These are phyloP conservation scores for Collariella sp. DNA, from an alignment of 495 filamentous ascomycete species.

Conservation along the genomic window DNA sequence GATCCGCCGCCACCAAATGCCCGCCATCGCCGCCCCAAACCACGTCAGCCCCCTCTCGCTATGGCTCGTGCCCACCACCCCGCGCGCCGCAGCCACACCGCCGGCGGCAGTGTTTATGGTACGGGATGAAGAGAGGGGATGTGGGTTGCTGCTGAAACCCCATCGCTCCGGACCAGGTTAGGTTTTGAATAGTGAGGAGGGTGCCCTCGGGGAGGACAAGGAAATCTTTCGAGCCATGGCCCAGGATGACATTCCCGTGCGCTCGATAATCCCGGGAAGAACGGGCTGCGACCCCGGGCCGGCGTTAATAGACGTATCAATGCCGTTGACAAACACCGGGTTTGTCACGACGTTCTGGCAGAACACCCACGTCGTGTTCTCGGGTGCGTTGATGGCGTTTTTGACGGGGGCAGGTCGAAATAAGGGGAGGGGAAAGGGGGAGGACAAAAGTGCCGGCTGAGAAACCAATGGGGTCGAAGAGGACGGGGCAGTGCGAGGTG, in stretches of 20 bases:
- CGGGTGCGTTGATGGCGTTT: constrained; percentile 59
- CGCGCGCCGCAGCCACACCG: constrained; percentile 15
- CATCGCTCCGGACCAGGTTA: constrained; percentile 68
- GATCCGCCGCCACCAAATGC: constrained; percentile 30
- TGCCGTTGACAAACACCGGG: constrained; percentile 50
- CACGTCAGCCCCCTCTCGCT: constrained; percentile 32
- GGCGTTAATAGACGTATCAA: constrained; percentile 41
- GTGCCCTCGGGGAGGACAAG: constrained; percentile 59
- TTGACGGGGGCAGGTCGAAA: constrained; percentile 74
- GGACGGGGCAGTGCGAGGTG: constrained; percentile 62
- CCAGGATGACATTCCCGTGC: constrained; percentile 62
- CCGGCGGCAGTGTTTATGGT: constrained; percentile 41
- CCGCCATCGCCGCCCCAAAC: constrained; percentile 26
- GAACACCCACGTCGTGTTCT: constrained; percentile 49
- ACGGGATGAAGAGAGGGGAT: constrained; percentile 59
- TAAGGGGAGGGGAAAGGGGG: constrained; percentile 53
- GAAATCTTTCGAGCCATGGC: constrained; percentile 56
- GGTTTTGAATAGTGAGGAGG: constrained; percentile 70
- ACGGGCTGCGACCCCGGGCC: constrained; percentile 47
- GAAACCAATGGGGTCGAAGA: constrained; percentile 70
- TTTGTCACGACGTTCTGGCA: constrained; percentile 38
- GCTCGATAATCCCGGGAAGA: constrained; percentile 63
- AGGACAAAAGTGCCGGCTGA: constrained; percentile 46
- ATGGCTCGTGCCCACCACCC: constrained; percentile 29
- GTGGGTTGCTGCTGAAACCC: constrained; percentile 56